Evolutionary conservation across 495 filamentous ascomycete genomes (phyloP), one percentile per base, ranked within the genome.

Genomic region (Lasiosphaeria ovina): DNA sequence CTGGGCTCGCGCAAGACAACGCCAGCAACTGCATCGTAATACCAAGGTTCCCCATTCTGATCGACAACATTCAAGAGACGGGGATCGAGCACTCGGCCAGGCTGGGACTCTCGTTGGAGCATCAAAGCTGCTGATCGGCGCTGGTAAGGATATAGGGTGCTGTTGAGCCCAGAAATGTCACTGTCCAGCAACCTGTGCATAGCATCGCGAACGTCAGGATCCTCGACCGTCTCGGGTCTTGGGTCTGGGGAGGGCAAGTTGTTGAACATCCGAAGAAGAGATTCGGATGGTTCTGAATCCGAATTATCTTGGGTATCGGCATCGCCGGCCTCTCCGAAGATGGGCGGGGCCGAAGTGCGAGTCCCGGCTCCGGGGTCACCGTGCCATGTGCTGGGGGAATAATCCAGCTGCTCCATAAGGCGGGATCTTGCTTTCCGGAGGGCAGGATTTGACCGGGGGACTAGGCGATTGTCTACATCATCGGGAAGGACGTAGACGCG

Each of bases 191-290:
- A 67, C 6, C 80, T 79, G 49, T 83, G 69, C 73, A 93, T 87
- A 0, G 88, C 85, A 9, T 81, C 74, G 35, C 75, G 79, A 0
- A 82, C 78, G 62, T 88, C 83, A 3, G 67, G 69, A 62, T 90
- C 83, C 1, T 67, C 58, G 33, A 92, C 77, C 0, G 57, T 54
- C 6, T 83, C 73, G 3, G 81, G 76, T 0, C 63, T 62, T 7
- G 91, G 89, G 3, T 79, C 66, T 1, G 93, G 93, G 9, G 92
- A 86, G 10, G 88, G 79, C 8, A 97, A 74, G 3, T 80, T 90
- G 74, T 97, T 98, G 76, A 95, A 98, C 62, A 96, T 83, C 59
- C 90, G 85, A 64, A 92, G 89, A 0, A 97, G 72, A 0, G 90
- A 91, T 11, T 60, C 59, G 6, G 24, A 24, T 24, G 24, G 24